phyloP scores from a whole-genome alignment of 2,329 filamentous ascomycete species.

The Colletotrichum tamarilloi region DNA sequence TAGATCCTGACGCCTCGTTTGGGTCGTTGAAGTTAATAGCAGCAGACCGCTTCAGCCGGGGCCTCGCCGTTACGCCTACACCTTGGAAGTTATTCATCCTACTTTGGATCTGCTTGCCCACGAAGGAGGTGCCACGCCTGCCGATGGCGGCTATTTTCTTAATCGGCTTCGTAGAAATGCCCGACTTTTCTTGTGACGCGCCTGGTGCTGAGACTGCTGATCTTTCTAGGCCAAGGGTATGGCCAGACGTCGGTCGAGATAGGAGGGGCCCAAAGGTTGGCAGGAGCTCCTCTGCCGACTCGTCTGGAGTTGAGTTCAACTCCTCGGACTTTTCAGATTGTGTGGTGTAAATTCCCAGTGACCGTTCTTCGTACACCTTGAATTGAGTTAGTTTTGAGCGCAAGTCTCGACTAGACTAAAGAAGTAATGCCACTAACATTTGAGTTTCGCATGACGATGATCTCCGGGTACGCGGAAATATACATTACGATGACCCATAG shows the following conservation, averaged over 20 bases:
- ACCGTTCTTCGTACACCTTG: constrained; percentile 78
- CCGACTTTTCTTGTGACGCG: constrained; percentile 46
- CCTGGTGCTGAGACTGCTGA: constrained; percentile 36
- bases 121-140: constrained; percentile 54
- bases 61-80: constrained; percentile 50
- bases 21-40: constrained; percentile 21
- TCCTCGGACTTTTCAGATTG: constrained; percentile 40
- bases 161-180: constrained; percentile 57
- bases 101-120: constrained; percentile 65
- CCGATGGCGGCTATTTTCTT: constrained; percentile 35
- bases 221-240: constrained; percentile 12
- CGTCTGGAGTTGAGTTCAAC: constrained; percentile 31
- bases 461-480: constrained; percentile 71
- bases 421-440: background rate
- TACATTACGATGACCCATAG: constrained; percentile 75
- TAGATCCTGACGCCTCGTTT: constrained; percentile 3
- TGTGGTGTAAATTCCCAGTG: constrained; percentile 68
- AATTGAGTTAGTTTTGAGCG: background rate
- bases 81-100: constrained; percentile 55
- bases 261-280: constrained; percentile 7
- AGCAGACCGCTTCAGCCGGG: constrained; percentile 26
- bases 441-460: constrained; percentile 73
- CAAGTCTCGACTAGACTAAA: background rate
- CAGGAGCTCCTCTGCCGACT: constrained; percentile 42
- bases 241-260: constrained; percentile 26